These are phyloP conservation scores for Stephania cephalantha DNA, from an alignment of 164 flowering plant species.

Conservation along the genomic window DNA sequence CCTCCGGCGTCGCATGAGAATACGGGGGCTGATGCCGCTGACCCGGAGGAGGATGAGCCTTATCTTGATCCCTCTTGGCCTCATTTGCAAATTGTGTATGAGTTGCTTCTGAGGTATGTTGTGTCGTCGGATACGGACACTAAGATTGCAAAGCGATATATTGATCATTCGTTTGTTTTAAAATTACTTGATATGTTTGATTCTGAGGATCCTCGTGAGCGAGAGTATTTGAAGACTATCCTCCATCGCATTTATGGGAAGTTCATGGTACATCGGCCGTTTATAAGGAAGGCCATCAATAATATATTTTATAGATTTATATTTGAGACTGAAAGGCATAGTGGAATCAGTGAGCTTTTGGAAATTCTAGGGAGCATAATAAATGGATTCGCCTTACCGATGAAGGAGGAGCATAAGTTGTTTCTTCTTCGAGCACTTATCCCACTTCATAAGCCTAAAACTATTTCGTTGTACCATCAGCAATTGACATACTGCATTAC, in stretches of 20 bases:
- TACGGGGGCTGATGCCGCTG: conserved; percentile 22
- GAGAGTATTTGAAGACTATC: conserved; percentile 36
- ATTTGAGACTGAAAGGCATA: conserved; percentile 39
- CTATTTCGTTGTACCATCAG: conserved; percentile 29
- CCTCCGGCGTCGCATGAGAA: conserved; percentile 40
- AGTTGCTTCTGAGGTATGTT: conserved; percentile 32
- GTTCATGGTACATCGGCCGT: conserved; percentile 44
- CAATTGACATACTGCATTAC: conserved; percentile 36
- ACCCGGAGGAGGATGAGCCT: conserved; percentile 37
- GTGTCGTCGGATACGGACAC: conserved; percentile 34
- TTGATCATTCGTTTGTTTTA: conserved; percentile 37
- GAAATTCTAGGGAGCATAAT: conserved; percentile 45
- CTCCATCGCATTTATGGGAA: conserved; percentile 41
- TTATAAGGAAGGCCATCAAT: conserved; percentile 35
- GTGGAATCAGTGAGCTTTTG: conserved; percentile 37
- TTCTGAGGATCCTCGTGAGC: conserved; percentile 39
- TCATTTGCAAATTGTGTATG: conserved; percentile 36
- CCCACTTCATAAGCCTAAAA: conserved; percentile 42
- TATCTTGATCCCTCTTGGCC: conserved; percentile 40
- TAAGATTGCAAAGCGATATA: conserved; percentile 33
- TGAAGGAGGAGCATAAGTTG: conserved; percentile 45
- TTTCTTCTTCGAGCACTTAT: conserved; percentile 38
- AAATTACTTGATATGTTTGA: conserved; percentile 36
- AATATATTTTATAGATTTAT: conserved; percentile 37
- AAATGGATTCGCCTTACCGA: conserved; percentile 42